These are phyloP conservation scores for Rhizomucor pusillus DNA, from an alignment of 371 early-diverging fungal species.

Conservation along the genomic window DNA sequence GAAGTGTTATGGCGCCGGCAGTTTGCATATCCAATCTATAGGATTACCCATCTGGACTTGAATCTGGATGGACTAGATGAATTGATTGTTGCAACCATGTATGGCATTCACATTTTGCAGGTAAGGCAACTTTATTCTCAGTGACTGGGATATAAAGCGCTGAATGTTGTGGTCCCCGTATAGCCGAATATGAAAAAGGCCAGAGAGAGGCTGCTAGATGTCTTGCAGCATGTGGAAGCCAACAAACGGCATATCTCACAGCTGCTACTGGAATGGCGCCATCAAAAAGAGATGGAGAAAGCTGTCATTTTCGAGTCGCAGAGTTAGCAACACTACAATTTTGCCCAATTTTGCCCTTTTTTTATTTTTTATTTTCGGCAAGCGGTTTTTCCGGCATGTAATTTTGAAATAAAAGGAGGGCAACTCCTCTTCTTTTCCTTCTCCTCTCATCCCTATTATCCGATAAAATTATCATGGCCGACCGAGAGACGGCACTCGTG, in stretches of 20 bases:
- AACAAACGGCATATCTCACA: conserved; percentile 40
- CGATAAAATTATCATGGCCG: conserved; percentile 3
- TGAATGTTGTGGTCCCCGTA: neutral
- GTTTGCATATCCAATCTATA: conserved; percentile 72
- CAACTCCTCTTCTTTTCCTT: conserved; percentile 1
- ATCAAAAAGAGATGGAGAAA: conserved; percentile 42
- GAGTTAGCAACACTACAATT: no score
- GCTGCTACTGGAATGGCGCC: conserved; percentile 33
- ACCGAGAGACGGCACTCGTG: conserved; percentile 15
- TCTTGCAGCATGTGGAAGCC: conserved; percentile 40
- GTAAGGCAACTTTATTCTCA: no score
- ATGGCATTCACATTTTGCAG: conserved; percentile 70
- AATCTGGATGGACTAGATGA: conserved; percentile 74
- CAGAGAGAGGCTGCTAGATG: conserved; percentile 33
- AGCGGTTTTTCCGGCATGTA: neutral
- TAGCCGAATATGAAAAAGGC: conserved; percentile 52
- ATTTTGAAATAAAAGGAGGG: neutral
- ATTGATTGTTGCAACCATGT: conserved; percentile 67
- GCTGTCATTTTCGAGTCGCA: conserved; percentile 39
- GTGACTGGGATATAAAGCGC: neutral
- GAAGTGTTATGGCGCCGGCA: conserved; percentile 65
- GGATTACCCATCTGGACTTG: conserved; percentile 63
- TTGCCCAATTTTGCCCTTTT: neutral
- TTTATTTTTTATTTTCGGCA: conserved; percentile 1
- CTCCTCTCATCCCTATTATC: neutral